Conservation (phyloP, 1,284 basidiomycete genomes). For the Tranzscheliella williamsii region DNA sequence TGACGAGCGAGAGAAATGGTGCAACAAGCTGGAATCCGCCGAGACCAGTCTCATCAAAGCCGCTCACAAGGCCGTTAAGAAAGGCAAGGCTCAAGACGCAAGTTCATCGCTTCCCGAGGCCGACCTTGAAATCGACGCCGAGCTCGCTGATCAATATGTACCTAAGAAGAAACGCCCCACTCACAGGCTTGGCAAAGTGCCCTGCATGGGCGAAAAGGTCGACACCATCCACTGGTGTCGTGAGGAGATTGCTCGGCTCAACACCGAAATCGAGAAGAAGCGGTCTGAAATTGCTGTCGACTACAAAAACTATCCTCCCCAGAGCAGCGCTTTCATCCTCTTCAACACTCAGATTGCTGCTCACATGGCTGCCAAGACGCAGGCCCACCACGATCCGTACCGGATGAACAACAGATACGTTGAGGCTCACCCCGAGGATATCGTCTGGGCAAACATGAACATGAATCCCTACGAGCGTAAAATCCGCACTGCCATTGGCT, state of each 20-base stretch:
- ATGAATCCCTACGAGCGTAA: constrained; percentile 86
- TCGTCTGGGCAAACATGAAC: constrained; percentile 84
- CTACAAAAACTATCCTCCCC: constrained; percentile 67
- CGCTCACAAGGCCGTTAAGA: constrained; percentile 69
- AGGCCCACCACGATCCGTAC: constrained; percentile 52
- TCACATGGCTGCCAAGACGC: constrained; percentile 40
- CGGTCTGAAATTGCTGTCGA: constrained; percentile 70
- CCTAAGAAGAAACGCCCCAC: constrained; percentile 68
- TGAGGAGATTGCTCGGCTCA: constrained; percentile 67
- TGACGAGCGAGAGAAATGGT: constrained; percentile 75
- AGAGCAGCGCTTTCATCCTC: constrained; percentile 73
- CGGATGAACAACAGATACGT: constrained; percentile 50
- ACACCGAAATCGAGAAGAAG: constrained; percentile 64
- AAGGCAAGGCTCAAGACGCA: constrained; percentile 54
- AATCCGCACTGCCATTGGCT: constrained; percentile 65
- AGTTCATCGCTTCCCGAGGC: constrained; percentile 23
- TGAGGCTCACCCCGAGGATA: constrained; percentile 66
- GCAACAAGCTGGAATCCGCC: constrained; percentile 79
- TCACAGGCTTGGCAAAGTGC: constrained; percentile 72
- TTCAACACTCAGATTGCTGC: constrained; percentile 87
- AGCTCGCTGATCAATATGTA: constrained; percentile 51
- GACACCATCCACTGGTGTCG: constrained; percentile 85
- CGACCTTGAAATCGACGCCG: constrained; percentile 44
- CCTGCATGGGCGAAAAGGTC: constrained; percentile 71
- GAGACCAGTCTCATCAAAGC: constrained; percentile 76